Conservation (phyloP, 768 basidiomycete species). For the Kwoniella sp. region DNA sequence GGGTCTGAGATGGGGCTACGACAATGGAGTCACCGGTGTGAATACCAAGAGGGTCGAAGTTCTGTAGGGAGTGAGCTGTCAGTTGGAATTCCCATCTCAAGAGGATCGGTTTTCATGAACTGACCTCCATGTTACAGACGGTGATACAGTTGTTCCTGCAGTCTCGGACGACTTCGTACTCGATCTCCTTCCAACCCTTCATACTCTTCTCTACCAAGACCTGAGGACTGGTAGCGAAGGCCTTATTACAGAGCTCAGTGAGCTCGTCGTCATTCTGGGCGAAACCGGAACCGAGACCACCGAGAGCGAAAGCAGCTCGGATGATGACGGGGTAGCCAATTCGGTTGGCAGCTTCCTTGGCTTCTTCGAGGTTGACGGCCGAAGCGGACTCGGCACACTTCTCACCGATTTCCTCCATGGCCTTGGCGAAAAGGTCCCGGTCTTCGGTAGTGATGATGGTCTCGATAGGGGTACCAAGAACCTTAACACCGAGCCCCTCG, state of each 20-base stretch:
- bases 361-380: conserved; percentile 83
- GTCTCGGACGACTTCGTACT: conserved; percentile 98
- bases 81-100: no score
- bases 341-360: conserved; percentile 71
- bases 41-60: conserved; percentile 97
- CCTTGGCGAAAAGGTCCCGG: conserved; percentile 85
- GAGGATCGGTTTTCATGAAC: conserved; percentile 50
- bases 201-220: conserved; percentile 99
- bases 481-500: conserved; percentile 79
- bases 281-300: conserved; percentile 93
- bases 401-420: conserved; percentile 95
- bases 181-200: conserved; percentile 99
- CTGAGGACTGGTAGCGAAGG: conserved; percentile 96
- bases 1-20: conserved; percentile 93
- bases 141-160: conserved; percentile 98
- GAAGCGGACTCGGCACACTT: conserved; percentile 87
- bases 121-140: conserved; percentile 99
- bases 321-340: conserved; percentile 97
- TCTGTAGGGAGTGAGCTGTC: conserved; percentile 60
- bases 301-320: conserved; percentile 93
- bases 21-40: conserved; percentile 99
- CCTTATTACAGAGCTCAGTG: conserved; percentile 82
- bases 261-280: conserved; percentile 92
- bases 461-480: conserved; percentile 93
- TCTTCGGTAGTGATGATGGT: conserved; percentile 98